Evolutionary conservation across 1,284 basidiomycete species (phyloP).

Genomic region (Apiotrichum gracile): DNA sequence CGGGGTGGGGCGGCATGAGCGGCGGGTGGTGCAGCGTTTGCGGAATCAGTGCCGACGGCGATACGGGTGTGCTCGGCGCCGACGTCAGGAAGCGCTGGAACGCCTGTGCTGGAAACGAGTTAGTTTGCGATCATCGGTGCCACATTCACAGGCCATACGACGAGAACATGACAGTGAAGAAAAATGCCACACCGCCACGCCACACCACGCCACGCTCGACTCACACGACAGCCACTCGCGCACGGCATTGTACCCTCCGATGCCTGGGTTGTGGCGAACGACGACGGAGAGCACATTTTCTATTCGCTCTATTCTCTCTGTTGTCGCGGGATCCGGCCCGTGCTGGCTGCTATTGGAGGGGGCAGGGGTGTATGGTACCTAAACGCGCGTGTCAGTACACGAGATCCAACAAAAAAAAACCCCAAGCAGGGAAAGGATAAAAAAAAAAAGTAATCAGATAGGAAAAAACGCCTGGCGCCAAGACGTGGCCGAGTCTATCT

Average conservation of each 20-base stretch:
- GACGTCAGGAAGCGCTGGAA: slow-evolving; percentile 26
- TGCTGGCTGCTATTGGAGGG: slow-evolving; percentile 16
- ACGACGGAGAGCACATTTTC: slow-evolving; percentile 39
- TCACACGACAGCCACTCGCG: slow-evolving; percentile 38
- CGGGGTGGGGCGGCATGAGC: background rate
- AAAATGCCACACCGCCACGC: background rate
- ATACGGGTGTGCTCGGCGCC: slow-evolving; percentile 20
- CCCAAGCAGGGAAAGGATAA: too few species aligned
- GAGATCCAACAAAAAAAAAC: background rate
- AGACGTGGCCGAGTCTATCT: too few species aligned
- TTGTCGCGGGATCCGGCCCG: slow-evolving; percentile 33
- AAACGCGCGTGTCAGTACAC: slow-evolving; percentile 1
- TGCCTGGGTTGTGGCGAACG: slow-evolving; percentile 36
- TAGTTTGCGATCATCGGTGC: background rate
- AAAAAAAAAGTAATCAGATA: too few species aligned
- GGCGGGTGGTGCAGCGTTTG: slow-evolving; percentile 6
- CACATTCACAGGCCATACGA: background rate
- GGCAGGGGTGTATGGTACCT: slow-evolving; percentile 45
- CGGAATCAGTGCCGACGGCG: slow-evolving; percentile 19
- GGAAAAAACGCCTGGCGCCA: too few species aligned
- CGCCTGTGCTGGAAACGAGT: slow-evolving; percentile 14
- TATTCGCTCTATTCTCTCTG: slow-evolving; percentile 34
- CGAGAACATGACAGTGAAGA: background rate
- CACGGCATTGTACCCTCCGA: slow-evolving; percentile 35
- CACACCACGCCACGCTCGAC: slow-evolving; percentile 5